Percentiles rank a stretch among this genome's conserved stretches.
Evolutionary conservation across 352 stramenopile species (phyloP).

Genomic region (Phytophthora fragariae): DNA sequence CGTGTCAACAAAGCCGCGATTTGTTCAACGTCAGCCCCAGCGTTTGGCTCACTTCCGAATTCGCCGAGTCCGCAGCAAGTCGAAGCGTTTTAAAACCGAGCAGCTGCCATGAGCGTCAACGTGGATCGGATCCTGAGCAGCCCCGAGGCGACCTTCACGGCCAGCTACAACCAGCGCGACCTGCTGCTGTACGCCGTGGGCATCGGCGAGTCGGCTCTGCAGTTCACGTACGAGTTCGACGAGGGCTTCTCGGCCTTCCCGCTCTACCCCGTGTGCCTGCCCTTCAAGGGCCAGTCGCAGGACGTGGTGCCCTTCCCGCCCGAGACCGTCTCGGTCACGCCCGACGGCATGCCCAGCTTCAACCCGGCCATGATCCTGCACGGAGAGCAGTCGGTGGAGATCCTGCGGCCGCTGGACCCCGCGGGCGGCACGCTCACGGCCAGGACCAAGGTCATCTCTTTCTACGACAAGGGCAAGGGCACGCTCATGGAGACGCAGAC

Average conservation of each 20-base stretch:
- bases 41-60: conserved; percentile 29
- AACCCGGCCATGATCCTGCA: conserved; percentile 89
- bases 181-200: conserved; percentile 89
- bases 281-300: conserved; percentile 89
- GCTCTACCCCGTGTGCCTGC: conserved; percentile 87
- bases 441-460: conserved; percentile 80
- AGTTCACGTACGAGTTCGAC: conserved; percentile 91
- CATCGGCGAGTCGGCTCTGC: conserved; percentile 86
- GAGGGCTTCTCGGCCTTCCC: conserved; percentile 90
- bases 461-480: conserved; percentile 85
- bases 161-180: conserved; percentile 90
- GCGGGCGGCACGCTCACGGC: conserved; percentile 59
- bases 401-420: conserved; percentile 74
- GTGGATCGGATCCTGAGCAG: conserved; percentile 71
- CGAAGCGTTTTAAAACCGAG: background rate
- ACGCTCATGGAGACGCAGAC: conserved; percentile 89
- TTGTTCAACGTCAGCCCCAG: conserved; percentile 26
- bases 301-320: conserved; percentile 91
- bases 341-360: conserved; percentile 75
- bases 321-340: conserved; percentile 59
- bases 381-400: conserved; percentile 87
- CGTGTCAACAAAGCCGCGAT: conserved; percentile 19
- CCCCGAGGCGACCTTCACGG: conserved; percentile 57
- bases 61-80: background rate
- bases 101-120: conserved; percentile 58